Evolutionary conservation across 768 basidiomycete species (phyloP).

Genomic region (Mycena galericulata): DNA sequence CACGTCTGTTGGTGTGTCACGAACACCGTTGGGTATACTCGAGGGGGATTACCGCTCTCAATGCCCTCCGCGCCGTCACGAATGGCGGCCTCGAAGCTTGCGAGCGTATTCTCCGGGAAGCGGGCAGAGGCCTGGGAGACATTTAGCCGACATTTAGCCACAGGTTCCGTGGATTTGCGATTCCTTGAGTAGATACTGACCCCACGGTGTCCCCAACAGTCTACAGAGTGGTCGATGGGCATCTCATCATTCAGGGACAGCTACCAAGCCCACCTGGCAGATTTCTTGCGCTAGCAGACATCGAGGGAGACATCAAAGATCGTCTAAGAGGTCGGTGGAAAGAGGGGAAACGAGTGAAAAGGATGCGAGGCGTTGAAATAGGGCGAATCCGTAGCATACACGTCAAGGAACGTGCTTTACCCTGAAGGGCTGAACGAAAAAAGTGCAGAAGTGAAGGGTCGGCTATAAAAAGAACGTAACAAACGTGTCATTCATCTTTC

Average conservation of each 20-base stretch:
- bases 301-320: not conserved
- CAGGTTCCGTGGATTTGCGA: not conserved
- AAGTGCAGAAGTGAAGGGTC: not conserved
- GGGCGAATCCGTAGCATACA: conserved; percentile 21
- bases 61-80: conserved; percentile 96
- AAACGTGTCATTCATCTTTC: too few relatives aligned
- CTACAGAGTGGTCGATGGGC: conserved; percentile 44
- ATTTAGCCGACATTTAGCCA: conserved; percentile 1
- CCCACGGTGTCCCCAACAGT: conserved; percentile 77
- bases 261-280: conserved; percentile 21
- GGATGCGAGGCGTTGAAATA: conserved; percentile 1
- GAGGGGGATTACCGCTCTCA: conserved; percentile 88
- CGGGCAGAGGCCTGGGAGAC: conserved; percentile 78
- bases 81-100: conserved; percentile 95
- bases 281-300: conserved; percentile 24
- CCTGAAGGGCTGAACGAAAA: not conserved
- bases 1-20: conserved; percentile 85
- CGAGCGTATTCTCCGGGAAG: conserved; percentile 95
- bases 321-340: not conserved
- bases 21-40: conserved; percentile 45
- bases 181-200: conserved; percentile 42
- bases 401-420: not conserved
- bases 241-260: not conserved
- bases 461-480: not conserved
- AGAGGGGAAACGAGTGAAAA: not conserved